A percentile compares a stretch with the other conserved stretches of the same genome.
These are phyloP conservation scores for Plasmodium coatneyi DNA, from an alignment of 169 alveolate genomes.

Conservation along the genomic window DNA sequence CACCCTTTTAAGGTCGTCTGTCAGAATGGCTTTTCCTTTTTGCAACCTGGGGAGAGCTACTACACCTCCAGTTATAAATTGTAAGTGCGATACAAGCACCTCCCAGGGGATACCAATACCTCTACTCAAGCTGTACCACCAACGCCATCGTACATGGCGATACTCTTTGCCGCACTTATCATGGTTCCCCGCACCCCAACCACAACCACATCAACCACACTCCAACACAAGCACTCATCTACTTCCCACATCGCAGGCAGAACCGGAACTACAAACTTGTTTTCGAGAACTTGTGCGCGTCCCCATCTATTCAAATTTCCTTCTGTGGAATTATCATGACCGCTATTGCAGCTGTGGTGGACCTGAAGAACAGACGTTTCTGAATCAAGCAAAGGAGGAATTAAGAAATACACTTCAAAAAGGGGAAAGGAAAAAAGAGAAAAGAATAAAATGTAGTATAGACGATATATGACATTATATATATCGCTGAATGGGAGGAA, in stretches of 20 bases:
- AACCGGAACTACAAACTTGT: conserved; percentile 30
- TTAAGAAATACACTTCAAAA: too few relatives aligned
- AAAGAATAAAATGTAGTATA: too few relatives aligned
- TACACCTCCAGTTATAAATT: conserved; percentile 43
- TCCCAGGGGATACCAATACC: background rate
- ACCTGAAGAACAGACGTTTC: conserved; percentile 40
- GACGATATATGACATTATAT: too few relatives aligned
- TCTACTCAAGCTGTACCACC: background rate
- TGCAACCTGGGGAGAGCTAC: conserved; percentile 32
- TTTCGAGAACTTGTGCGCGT: conserved; percentile 10
- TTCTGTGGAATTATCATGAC: conserved; percentile 61
- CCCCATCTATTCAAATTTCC: conserved; percentile 63
- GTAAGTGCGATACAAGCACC: background rate
- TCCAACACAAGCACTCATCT: background rate
- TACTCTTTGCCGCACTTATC: background rate
- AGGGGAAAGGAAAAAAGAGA: too few relatives aligned
- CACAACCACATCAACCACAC: too few relatives aligned
- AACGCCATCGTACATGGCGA: background rate
- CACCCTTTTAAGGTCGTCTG: conserved; percentile 33
- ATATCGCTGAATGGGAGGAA: too few relatives aligned
- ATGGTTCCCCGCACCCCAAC: background rate
- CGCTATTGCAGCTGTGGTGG: conserved; percentile 15
- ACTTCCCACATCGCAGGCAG: conserved; percentile 4
- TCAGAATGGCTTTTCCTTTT: conserved; percentile 36
- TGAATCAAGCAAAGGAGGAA: background rate